Conservation (phyloP, 352 stramenopile genomes). For the Blastocystis sp. region DNA sequence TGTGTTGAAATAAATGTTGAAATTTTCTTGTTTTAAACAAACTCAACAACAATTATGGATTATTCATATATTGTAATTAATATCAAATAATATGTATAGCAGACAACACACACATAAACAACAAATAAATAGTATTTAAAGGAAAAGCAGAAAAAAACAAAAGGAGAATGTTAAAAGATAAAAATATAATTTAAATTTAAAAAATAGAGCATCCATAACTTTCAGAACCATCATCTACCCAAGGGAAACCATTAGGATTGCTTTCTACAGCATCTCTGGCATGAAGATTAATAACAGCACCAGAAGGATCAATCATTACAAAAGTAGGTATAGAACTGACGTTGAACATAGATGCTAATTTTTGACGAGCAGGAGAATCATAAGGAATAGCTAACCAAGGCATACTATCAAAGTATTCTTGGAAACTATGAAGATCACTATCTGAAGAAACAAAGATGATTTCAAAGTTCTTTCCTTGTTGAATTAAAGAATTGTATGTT, state of each 20-base stretch:
- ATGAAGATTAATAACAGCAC: slow-evolving; percentile 9
- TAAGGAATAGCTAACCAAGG: slow-evolving; percentile 32
- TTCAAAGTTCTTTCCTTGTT: slow-evolving; percentile 22
- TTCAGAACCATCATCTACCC: no score
- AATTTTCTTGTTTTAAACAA: no score
- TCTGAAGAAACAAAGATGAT: slow-evolving; percentile 24
- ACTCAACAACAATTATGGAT: no score
- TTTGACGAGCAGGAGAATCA: slow-evolving; percentile 1
- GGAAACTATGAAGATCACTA: background rate
- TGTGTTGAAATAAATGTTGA: no score
- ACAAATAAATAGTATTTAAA: no score
- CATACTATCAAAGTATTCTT: slow-evolving; percentile 28
- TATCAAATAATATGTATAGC: no score
- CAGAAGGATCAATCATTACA: slow-evolving; percentile 4
- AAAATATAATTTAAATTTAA: no score
- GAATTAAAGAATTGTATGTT: background rate
- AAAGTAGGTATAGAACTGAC: slow-evolving; percentile 20
- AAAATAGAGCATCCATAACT: no score
- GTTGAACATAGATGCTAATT: background rate
- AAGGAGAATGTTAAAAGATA: no score
- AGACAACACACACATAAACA: no score
- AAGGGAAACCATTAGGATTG: slow-evolving; percentile 26
- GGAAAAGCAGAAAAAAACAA: no score
- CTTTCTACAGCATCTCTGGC: slow-evolving; percentile 13
- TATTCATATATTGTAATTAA: no score